phyloP scores from a whole-genome alignment of 768 basidiomycete genomes.

The Epithele typhae region DNA sequence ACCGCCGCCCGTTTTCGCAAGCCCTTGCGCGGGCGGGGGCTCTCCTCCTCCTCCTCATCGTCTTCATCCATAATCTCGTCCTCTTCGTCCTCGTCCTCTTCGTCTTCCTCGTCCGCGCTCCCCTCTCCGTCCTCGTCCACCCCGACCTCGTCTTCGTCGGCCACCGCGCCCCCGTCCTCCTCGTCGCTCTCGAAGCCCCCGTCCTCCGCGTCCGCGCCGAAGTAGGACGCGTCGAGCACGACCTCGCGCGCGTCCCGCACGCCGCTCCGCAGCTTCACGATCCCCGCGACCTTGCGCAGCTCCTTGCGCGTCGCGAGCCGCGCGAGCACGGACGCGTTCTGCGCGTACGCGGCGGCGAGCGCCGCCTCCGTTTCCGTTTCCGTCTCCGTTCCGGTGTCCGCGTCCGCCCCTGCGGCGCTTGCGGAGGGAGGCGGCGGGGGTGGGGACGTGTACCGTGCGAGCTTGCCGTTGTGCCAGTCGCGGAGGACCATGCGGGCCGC shows the following conservation, averaged over 20 bases:
- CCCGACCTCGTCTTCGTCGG: constrained; percentile 31
- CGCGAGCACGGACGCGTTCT: constrained; percentile 48
- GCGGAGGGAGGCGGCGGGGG: constrained; percentile 20
- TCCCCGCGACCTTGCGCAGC: constrained; percentile 46
- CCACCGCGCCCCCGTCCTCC: constrained; percentile 24
- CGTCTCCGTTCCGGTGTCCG: constrained; percentile 1
- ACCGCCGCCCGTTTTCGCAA: constrained; percentile 28
- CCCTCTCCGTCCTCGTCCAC: constrained; percentile 35
- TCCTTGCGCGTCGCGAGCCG: constrained; percentile 56
- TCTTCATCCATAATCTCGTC: constrained; percentile 36
- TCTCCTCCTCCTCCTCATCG: constrained; percentile 39
- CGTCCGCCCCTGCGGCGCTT: not conserved
- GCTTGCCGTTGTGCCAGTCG: constrained; percentile 77
- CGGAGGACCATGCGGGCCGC: constrained; percentile 78
- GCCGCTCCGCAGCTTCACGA: constrained; percentile 46
- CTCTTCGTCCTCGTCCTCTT: constrained; percentile 39
- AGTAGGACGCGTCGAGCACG: constrained; percentile 35
- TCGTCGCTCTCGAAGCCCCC: constrained; percentile 35
- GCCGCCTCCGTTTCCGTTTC: constrained; percentile 8
- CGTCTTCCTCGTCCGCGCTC: constrained; percentile 27
- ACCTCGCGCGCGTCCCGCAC: constrained; percentile 38
- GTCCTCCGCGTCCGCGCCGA: constrained; percentile 34
- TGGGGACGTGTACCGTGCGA: constrained; percentile 69
- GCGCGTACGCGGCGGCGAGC: constrained; percentile 33
- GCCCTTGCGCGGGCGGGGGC: constrained; percentile 23